Conservation (phyloP, 2,329 filamentous ascomycete genomes). For the Trematosphaeria pertusa region DNA sequence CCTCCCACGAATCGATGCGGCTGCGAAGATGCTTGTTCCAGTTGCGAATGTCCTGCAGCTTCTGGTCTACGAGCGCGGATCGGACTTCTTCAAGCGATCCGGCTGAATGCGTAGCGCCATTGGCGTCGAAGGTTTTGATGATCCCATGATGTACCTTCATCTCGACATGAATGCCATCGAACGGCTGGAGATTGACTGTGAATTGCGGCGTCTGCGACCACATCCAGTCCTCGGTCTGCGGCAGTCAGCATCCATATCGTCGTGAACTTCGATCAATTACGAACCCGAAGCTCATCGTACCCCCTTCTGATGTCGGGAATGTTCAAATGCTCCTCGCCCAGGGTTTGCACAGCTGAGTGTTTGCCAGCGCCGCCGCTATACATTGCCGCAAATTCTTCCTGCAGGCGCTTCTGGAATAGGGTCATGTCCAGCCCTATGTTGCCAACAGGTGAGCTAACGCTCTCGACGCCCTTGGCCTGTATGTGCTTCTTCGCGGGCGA, state of each 20-base stretch:
- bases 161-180: conserved; percentile 45
- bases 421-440: conserved; percentile 71
- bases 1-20: conserved; percentile 22
- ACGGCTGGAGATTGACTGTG: conserved; percentile 62
- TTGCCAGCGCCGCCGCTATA: conserved; percentile 59
- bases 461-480: conserved; percentile 85
- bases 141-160: conserved; percentile 59
- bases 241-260: conserved; percentile 38
- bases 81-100: conserved; percentile 24
- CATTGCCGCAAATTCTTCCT: conserved; percentile 68
- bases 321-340: conserved; percentile 62
- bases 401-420: conserved; percentile 55
- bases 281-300: conserved; percentile 66
- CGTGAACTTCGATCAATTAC: conserved; percentile 23
- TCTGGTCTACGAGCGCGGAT: conserved; percentile 42
- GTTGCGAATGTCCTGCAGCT: conserved; percentile 58
- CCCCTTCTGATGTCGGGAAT: conserved; percentile 66
- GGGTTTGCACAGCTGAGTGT: conserved; percentile 49
- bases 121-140: conserved; percentile 59
- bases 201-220: conserved; percentile 89
- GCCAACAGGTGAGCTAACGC: conserved; percentile 81
- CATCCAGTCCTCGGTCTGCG: conserved; percentile 73
- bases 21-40: conserved; percentile 42
- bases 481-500: conserved; percentile 82
- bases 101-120: conserved; percentile 16